Conservation (phyloP, 371 early-diverging fungal genomes). For the Mortierella sp. region DNA sequence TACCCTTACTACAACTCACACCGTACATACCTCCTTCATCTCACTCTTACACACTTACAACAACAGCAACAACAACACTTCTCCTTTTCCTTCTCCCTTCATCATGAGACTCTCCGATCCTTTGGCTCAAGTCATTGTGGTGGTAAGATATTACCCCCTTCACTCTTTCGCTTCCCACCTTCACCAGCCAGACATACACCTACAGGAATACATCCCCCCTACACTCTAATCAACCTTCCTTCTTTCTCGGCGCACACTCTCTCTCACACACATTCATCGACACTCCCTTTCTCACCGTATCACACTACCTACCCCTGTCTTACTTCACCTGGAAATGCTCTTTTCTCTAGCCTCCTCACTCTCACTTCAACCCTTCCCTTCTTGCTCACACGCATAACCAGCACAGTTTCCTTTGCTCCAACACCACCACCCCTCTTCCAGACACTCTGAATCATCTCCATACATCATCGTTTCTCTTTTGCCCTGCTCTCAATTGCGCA, state of each 20-base stretch:
- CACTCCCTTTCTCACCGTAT: not conserved
- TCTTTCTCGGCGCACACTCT: not conserved
- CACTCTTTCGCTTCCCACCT: not conserved
- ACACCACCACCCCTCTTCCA: not conserved
- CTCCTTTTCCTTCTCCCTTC: not conserved
- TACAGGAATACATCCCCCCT: not conserved
- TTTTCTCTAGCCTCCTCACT: not conserved
- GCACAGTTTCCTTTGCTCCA: not conserved
- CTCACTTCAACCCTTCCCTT: not conserved
- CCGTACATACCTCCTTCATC: not conserved
- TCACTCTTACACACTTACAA: not conserved
- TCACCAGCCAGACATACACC: not conserved
- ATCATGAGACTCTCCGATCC: constrained; percentile 59
- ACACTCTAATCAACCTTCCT: not conserved
- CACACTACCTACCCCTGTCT: not conserved
- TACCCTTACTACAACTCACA: not conserved
- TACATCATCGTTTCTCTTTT: not conserved
- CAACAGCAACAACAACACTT: not conserved
- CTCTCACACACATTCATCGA: no score
- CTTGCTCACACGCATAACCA: constrained; percentile 6
- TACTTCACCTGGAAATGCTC: not conserved
- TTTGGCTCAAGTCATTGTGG: constrained; percentile 69
- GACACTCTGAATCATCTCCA: not conserved
- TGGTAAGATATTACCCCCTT: constrained; percentile 34
- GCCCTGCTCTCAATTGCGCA: constrained; percentile 7